These are phyloP conservation scores for Porodaedalea pini DNA, from an alignment of 1,284 basidiomycete genomes.

Conservation along the genomic window DNA sequence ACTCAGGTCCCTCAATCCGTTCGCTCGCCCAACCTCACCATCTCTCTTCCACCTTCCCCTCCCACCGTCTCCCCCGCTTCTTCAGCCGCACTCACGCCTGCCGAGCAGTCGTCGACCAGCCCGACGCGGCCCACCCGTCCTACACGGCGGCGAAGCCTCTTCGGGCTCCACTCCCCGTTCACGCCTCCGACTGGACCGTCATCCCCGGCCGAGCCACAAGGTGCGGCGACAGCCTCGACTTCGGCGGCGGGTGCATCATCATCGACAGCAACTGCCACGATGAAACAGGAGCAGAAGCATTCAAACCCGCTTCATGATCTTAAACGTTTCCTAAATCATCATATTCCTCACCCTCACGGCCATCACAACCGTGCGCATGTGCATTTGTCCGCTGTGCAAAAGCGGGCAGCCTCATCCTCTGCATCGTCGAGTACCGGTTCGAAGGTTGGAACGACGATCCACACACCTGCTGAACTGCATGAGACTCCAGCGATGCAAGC, in stretches of 20 bases:
- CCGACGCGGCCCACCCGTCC: slow-evolving; percentile 1
- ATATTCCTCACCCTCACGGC: slow-evolving; percentile 58
- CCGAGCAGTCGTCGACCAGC: slow-evolving; percentile 15
- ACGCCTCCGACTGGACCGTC: slow-evolving; percentile 3
- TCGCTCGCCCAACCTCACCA: slow-evolving; percentile 7
- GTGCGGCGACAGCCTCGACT: neutral
- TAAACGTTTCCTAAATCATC: slow-evolving; percentile 88
- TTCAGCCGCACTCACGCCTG: slow-evolving; percentile 11
- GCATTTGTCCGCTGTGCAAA: slow-evolving; percentile 15
- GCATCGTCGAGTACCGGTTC: slow-evolving; percentile 12
- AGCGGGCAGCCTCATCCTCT: slow-evolving; percentile 19
- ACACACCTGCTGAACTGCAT: slow-evolving; percentile 37
- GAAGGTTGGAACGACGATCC: slow-evolving; percentile 25
- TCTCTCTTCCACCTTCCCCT: slow-evolving; percentile 15
- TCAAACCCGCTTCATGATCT: slow-evolving; percentile 78
- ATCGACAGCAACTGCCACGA: slow-evolving; percentile 37
- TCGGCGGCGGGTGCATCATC: slow-evolving; percentile 4
- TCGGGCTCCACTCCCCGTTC: slow-evolving; percentile 16
- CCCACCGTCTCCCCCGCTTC: slow-evolving; percentile 1
- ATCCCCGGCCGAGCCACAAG: slow-evolving; percentile 4
- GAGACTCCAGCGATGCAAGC: slow-evolving; percentile 34
- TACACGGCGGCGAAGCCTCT: slow-evolving; percentile 15
- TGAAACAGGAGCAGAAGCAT: slow-evolving; percentile 25
- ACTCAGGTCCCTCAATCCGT: neutral
- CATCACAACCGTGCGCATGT: slow-evolving; percentile 25